These are phyloP conservation scores for Phialophora expanda DNA, from an alignment of 2,329 filamentous ascomycete species.

Conservation along the genomic window DNA sequence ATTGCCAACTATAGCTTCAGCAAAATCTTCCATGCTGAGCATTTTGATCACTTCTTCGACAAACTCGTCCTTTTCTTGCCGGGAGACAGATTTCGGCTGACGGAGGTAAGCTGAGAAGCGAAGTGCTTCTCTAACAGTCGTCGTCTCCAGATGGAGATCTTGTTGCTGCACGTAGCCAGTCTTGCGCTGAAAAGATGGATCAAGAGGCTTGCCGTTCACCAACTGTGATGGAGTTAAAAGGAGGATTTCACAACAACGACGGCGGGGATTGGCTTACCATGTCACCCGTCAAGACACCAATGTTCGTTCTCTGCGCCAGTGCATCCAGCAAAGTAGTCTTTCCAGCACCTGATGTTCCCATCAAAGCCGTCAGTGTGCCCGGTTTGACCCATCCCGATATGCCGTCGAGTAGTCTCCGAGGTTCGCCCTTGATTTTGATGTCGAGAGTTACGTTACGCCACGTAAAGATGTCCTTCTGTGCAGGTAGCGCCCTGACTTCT, in stretches of 20 bases:
- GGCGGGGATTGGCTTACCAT: constrained; percentile 49
- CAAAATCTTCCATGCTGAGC: constrained; percentile 85
- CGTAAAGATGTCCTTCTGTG: constrained; percentile 51
- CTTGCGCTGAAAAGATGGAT: constrained; percentile 66
- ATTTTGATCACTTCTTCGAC: constrained; percentile 88
- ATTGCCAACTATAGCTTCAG: constrained; percentile 85
- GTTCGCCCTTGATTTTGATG: constrained; percentile 62
- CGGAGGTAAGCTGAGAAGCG: constrained; percentile 86
- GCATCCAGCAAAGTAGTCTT: constrained; percentile 67
- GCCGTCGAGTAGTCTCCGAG: constrained; percentile 60
- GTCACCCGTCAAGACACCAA: constrained; percentile 68
- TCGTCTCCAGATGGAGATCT: constrained; percentile 68
- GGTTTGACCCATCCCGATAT: constrained; percentile 63
- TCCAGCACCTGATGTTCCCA: constrained; percentile 68
- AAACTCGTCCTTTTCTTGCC: constrained; percentile 78
- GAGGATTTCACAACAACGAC: background rate
- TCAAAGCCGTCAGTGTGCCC: constrained; percentile 61
- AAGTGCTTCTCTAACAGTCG: constrained; percentile 72
- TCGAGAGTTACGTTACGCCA: constrained; percentile 64
- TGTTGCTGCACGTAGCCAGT: constrained; percentile 73
- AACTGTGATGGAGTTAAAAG: constrained; percentile 42
- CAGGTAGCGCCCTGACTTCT: constrained; percentile 41
- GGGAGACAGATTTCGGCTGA: constrained; percentile 73
- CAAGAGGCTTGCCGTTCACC: constrained; percentile 64
- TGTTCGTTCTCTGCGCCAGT: constrained; percentile 59